A percentile compares a stretch with the other conserved stretches of the same genome.
These are phyloP conservation scores for Neltuma alba DNA, from an alignment of 306 rosid species.

Conservation along the genomic window DNA sequence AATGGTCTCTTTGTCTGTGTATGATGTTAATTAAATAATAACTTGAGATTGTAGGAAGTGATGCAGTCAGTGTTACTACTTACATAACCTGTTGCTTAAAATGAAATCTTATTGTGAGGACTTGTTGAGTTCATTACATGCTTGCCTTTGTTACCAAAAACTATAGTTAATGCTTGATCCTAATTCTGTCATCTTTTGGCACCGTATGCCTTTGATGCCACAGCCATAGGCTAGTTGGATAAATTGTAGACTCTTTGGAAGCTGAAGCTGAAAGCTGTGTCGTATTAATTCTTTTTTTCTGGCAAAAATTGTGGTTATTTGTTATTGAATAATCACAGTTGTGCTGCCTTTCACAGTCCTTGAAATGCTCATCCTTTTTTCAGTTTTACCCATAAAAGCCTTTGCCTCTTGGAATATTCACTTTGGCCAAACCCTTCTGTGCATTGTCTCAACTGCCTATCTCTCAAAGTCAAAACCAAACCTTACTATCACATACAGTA, in stretches of 20 bases:
- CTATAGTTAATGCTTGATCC: not conserved
- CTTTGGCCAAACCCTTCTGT: slow-evolving; percentile 23
- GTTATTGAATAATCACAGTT: not conserved
- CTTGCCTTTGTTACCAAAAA: not conserved
- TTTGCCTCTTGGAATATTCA: not conserved
- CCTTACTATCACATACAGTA: not conserved
- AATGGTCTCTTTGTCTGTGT: not conserved
- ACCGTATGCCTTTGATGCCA: not conserved
- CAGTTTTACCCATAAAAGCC: not conserved
- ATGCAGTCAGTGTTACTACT: not conserved
- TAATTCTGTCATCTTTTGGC: not conserved
- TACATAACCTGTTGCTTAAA: not conserved
- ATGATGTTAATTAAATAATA: not conserved
- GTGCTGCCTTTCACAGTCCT: slow-evolving; percentile 16
- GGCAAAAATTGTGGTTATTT: not conserved
- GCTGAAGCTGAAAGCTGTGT: not conserved
- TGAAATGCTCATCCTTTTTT: slow-evolving; percentile 3
- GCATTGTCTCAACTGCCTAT: slow-evolving; percentile 11
- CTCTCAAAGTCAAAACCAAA: slow-evolving; percentile 12
- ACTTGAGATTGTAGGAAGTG: not conserved
- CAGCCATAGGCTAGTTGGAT: not conserved
- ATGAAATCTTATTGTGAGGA: not conserved
- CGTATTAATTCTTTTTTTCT: not conserved
- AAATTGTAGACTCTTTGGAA: not conserved
- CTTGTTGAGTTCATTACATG: not conserved